Percentiles rank a stretch among this genome's conserved stretches.
Evolutionary conservation across 169 alveolate species (phyloP).

Genomic region (Theileria annulata): DNA sequence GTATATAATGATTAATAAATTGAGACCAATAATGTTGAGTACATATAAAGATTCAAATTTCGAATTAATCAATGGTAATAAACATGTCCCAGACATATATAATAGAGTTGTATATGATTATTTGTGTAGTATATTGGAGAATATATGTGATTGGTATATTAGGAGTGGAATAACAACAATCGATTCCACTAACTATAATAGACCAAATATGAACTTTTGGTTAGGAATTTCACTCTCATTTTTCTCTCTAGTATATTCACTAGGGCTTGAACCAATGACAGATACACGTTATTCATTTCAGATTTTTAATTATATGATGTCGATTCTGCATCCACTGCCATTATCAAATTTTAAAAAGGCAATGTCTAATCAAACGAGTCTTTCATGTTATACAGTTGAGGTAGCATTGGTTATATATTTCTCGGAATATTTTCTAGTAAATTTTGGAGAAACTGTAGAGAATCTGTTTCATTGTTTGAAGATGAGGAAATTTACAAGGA

Average conservation of each 20-base stretch:
- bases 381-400: slow-evolving; percentile 19
- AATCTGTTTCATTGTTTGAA: slow-evolving; percentile 26
- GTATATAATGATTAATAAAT: slow-evolving; percentile 25
- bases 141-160: slow-evolving; percentile 56
- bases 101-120: not conserved
- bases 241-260: slow-evolving; percentile 42
- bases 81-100: slow-evolving; percentile 4
- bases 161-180: slow-evolving; percentile 38
- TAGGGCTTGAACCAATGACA: slow-evolving; percentile 59
- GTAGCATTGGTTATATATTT: slow-evolving; percentile 31
- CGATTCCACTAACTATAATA: slow-evolving; percentile 24
- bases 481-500: slow-evolving; percentile 16
- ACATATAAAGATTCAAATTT: slow-evolving; percentile 10
- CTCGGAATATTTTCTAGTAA: slow-evolving; percentile 15
- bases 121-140: slow-evolving; percentile 41
- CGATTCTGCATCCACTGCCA: slow-evolving; percentile 50
- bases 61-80: not conserved
- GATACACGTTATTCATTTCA: slow-evolving; percentile 52
- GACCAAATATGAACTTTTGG: slow-evolving; percentile 36
- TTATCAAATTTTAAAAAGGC: slow-evolving; percentile 13
- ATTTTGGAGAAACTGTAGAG: slow-evolving; percentile 12
- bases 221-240: slow-evolving; percentile 56
- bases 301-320: slow-evolving; percentile 38
- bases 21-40: slow-evolving; percentile 39
- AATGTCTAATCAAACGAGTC: not conserved